phyloP scores from a whole-genome alignment of 1,139 yeast species.

The Taphrina pruni region DNA sequence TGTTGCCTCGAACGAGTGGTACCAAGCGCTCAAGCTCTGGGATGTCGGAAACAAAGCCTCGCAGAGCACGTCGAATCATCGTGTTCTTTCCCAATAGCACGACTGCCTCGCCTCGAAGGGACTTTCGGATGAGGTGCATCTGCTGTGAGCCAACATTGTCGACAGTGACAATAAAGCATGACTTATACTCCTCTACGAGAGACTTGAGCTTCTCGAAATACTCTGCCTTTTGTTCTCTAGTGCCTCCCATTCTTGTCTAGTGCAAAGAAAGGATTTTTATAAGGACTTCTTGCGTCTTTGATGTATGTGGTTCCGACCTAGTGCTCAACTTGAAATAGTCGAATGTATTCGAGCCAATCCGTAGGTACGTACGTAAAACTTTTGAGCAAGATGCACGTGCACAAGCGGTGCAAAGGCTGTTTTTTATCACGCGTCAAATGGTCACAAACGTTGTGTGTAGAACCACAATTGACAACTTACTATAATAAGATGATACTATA shows the following conservation, averaged over 20 bases:
- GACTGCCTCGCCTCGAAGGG: slow-evolving; percentile 91
- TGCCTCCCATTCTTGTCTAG: slow-evolving; percentile 80
- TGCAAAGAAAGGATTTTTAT: slow-evolving; percentile 41
- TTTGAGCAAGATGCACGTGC: slow-evolving; percentile 2
- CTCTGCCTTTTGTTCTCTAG: slow-evolving; percentile 95
- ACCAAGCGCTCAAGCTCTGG: slow-evolving; percentile 95
- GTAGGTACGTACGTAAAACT: background rate
- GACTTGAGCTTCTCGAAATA: slow-evolving; percentile 95
- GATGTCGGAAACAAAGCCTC: slow-evolving; percentile 90
- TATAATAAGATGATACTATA: too few relatives aligned
- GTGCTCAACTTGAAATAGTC: background rate
- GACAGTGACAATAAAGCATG: slow-evolving; percentile 97
- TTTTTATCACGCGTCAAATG: background rate
- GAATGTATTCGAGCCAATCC: background rate
- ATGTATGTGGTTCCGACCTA: background rate
- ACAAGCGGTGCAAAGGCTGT: background rate
- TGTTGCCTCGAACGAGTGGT: slow-evolving; percentile 96
- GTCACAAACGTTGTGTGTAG: background rate
- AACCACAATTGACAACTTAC: too few relatives aligned
- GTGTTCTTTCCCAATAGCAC: slow-evolving; percentile 99
- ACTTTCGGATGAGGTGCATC: slow-evolving; percentile 99
- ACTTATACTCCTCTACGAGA: slow-evolving; percentile 94
- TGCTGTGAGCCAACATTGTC: slow-evolving; percentile 99
- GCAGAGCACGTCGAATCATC: slow-evolving; percentile 99
- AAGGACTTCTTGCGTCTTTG: slow-evolving; percentile 30